Evolutionary conservation across 2,329 filamentous ascomycete species (phyloP), one percentile per base, ranked within the genome.

Genomic region (Beauveria asiatica): DNA sequence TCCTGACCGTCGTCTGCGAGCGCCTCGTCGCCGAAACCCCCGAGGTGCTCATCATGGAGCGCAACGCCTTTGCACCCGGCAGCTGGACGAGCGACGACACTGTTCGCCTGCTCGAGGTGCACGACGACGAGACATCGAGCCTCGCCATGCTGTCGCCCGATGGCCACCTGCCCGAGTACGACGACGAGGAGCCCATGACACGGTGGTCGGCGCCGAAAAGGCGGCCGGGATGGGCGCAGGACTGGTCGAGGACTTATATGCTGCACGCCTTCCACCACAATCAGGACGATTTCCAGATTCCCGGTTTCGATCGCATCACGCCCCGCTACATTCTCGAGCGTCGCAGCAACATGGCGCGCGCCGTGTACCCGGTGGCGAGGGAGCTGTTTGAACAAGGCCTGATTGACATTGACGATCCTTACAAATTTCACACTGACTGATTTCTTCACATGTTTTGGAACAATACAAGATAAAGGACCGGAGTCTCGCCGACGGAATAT

Each of bases 1-100:
- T 63, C 3, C 57, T 69, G 3, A 68, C 65, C 8, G 21, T 21
- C 25, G 25, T 67, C 8, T 62, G 74, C 16, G 86, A 86, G 65
- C 75, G 76, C 61, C 74, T 91, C 7, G 55, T 49, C 21, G 23
- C 48, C 17, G 55, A 61, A 9, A 41, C 62, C 8, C 44, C 59
- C 21, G 65, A 67, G 60, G 58, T 65, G 48, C 62, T 67, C 19
- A 65, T 65, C 50, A 46, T 67, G 60, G 65, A 66, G 50, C 60
- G 59, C 16, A 37, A 62, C 37, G 65, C 65, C 7, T 65, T 67
- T 21, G 61, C 63, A 17, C 65, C 65, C 3, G 52, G 60, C 3
- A 55, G 62, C 58, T 66, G 64, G 64, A 5, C 6, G 9, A 8
- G 30, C 7, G 9, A 45, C 4, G 61, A 64, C 30, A 59, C 56